Conservation (phyloP, 2,329 filamentous ascomycete species). For the Tolypocladium tropicale region DNA sequence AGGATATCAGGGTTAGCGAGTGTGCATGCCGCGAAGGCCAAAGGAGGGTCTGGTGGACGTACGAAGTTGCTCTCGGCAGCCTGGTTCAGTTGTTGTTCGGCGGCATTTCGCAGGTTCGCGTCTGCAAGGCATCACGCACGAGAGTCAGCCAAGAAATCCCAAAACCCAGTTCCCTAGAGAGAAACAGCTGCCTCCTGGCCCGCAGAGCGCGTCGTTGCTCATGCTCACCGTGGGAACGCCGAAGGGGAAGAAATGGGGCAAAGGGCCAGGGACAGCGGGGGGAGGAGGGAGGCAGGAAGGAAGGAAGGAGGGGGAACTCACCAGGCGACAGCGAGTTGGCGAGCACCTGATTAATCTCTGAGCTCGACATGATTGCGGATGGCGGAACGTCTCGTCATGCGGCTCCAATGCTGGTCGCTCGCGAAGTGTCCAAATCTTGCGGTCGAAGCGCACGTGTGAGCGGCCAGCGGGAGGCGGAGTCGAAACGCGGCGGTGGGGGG, state of each 20-base stretch:
- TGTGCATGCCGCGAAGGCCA: constrained; percentile 2
- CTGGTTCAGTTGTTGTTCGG: constrained; percentile 87
- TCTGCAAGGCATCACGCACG: constrained; percentile 44
- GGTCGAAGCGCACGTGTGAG: constrained; percentile 19
- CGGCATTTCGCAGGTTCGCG: constrained; percentile 77
- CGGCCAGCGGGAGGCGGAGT: constrained; percentile 16
- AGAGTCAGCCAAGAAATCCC: constrained; percentile 18
- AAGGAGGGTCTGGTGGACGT: constrained; percentile 30
- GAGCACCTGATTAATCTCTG: constrained; percentile 98
- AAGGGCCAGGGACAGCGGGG: no score
- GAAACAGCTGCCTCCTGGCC: background rate
- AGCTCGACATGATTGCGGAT: constrained; percentile 50
- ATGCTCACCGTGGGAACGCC: background rate
- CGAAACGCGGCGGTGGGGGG: constrained; percentile 5
- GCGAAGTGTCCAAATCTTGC: constrained; percentile 7
- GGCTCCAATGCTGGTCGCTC: constrained; percentile 14
- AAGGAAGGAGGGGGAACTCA: constrained; percentile 35
- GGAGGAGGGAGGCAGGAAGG: constrained; percentile 2
- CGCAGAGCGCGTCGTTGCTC: background rate
- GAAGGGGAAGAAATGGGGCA: no score
- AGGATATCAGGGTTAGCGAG: constrained; percentile 14
- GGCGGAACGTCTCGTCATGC: constrained; percentile 25
- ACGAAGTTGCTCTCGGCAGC: constrained; percentile 95
- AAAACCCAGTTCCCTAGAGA: no score
- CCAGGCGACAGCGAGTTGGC: constrained; percentile 92